phyloP scores from a whole-genome alignment of 1,139 yeast genomes.

The Hemisphaericaspora subhashii region DNA sequence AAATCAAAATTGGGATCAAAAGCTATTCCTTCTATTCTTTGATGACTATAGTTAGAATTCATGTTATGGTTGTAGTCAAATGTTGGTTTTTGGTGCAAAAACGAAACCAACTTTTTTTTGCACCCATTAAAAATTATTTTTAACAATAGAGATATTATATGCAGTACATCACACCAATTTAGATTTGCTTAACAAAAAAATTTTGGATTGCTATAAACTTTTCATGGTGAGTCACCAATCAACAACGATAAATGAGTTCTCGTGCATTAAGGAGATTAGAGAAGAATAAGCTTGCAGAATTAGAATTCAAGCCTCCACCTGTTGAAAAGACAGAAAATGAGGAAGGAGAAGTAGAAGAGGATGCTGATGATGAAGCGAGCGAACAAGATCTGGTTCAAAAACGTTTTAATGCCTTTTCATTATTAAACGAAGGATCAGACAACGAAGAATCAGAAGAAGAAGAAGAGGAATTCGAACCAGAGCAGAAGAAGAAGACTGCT shows the following conservation, averaged over 20 bases:
- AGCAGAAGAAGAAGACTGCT: too few relatives aligned
- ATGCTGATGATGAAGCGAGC: too few relatives aligned
- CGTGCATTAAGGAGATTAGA: constrained; percentile 60
- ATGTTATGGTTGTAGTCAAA: too few relatives aligned
- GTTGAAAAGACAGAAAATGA: constrained; percentile 13
- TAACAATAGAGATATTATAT: too few relatives aligned
- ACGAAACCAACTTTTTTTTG: too few relatives aligned
- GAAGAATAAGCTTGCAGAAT: constrained; percentile 37
- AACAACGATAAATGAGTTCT: constrained; percentile 59
- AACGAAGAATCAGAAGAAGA: constrained; percentile 27
- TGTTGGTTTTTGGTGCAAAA: too few relatives aligned
- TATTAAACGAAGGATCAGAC: constrained; percentile 44
- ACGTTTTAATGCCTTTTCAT: constrained; percentile 53
- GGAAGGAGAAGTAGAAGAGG: constrained; percentile 16
- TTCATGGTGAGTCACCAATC: not conserved
- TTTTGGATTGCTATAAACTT: not conserved
- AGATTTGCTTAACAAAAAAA: not conserved
- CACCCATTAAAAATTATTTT: not conserved
- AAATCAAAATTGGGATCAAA: not conserved
- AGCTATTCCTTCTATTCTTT: not conserved
- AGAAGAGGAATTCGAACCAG: constrained; percentile 13
- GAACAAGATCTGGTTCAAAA: constrained; percentile 13
- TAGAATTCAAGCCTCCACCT: constrained; percentile 2
- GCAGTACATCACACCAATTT: too few relatives aligned
- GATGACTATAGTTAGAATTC: not conserved